phyloP scores from a whole-genome alignment of 1,139 yeast species.

The Pichia sp. region DNA sequence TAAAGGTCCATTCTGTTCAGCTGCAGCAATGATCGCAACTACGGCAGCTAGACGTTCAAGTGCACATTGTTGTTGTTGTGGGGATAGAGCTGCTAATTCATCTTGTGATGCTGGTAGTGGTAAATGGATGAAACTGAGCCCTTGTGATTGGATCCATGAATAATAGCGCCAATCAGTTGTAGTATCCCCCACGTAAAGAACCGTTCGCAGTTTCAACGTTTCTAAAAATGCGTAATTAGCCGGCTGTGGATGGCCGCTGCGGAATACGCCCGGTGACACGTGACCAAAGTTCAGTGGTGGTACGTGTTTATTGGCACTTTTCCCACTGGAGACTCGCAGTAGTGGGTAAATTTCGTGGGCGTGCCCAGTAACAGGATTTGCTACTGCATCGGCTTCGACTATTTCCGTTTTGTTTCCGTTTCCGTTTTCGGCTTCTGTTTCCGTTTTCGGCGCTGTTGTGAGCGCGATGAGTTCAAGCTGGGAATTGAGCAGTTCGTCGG shows the following conservation, averaged over 20 bases:
- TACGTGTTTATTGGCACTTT: no score
- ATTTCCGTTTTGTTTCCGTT: no score
- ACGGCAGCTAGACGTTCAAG: no score
- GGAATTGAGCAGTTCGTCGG: slow-evolving; percentile 9
- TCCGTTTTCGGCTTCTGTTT: no score
- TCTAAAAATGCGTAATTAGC: slow-evolving; percentile 73
- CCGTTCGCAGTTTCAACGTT: slow-evolving; percentile 65
- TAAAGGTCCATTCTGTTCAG: slow-evolving; percentile 71
- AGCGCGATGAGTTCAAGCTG: slow-evolving; percentile 6
- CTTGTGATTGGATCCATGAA: slow-evolving; percentile 42
- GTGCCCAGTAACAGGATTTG: no score
- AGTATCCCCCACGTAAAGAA: slow-evolving; percentile 78
- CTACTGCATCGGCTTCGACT: no score
- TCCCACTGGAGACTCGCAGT: no score
- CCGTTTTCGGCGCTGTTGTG: slow-evolving; percentile 2
- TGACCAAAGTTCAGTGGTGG: slow-evolving; percentile 91
- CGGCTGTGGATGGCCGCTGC: slow-evolving; percentile 93
- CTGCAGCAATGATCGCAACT: no score
- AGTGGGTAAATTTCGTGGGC: no score
- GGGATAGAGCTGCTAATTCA: no score
- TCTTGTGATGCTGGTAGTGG: slow-evolving; percentile 29
- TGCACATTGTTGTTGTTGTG: no score
- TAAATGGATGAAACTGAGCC: slow-evolving; percentile 36
- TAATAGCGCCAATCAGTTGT: slow-evolving; percentile 55
- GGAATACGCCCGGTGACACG: slow-evolving; percentile 78